Evolutionary conservation across 2,329 filamentous ascomycete genomes (phyloP).

Genomic region (Cercospora janseana): DNA sequence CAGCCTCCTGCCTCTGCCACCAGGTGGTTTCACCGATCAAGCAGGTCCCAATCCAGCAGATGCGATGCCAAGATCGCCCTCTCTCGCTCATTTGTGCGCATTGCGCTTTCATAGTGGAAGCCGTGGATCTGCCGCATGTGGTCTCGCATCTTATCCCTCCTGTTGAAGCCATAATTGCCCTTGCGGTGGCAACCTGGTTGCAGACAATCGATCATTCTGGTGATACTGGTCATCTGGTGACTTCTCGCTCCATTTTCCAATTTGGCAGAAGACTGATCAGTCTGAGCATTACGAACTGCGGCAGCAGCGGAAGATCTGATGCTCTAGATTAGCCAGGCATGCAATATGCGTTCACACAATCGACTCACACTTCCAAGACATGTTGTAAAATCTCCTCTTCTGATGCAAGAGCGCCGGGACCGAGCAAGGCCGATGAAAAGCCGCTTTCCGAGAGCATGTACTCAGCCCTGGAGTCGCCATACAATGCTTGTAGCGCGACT

Average conservation of each 20-base stretch:
- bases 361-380: background rate
- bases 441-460: too few relatives aligned
- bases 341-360: background rate
- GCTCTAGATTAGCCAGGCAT: too few relatives aligned
- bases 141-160: constrained; percentile 58
- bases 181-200: constrained; percentile 44
- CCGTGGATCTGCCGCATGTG: constrained; percentile 56
- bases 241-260: background rate
- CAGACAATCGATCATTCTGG: constrained; percentile 44
- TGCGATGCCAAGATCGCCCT: background rate
- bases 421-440: too few relatives aligned
- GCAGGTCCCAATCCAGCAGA: background rate
- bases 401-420: background rate
- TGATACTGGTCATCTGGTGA: background rate
- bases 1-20: background rate
- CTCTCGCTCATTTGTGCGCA: background rate
- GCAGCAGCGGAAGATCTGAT: too few relatives aligned
- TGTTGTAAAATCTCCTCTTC: background rate
- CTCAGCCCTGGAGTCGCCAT: too few relatives aligned
- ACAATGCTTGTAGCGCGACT: background rate
- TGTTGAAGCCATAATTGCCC: constrained; percentile 53
- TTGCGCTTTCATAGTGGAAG: background rate
- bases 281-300: too few relatives aligned
- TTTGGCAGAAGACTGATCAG: too few relatives aligned
- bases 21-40: background rate